Evolutionary conservation across 768 basidiomycete genomes (phyloP).

Genomic region (Mycena amicta): DNA sequence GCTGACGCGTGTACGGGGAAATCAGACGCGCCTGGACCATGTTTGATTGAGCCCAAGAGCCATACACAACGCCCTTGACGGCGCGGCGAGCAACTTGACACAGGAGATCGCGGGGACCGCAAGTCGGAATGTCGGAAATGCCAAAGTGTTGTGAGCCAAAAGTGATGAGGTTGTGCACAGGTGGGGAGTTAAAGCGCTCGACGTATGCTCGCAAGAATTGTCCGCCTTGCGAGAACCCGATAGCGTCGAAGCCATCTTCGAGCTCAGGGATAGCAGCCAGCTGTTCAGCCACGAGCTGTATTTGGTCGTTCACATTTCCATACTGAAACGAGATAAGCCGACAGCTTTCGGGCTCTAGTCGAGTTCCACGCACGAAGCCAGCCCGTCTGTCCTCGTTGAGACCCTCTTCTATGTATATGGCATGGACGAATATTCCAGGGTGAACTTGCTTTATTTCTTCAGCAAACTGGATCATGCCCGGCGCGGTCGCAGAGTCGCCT

Average conservation of each 20-base stretch:
- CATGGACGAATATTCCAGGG: constrained; percentile 78
- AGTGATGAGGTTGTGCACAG: constrained; percentile 79
- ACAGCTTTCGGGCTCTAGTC: neutral
- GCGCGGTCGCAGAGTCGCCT: constrained; percentile 77
- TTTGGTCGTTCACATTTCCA: constrained; percentile 74
- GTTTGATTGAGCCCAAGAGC: constrained; percentile 74
- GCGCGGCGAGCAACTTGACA: constrained; percentile 70
- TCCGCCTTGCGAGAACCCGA: constrained; percentile 88
- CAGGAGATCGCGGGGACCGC: constrained; percentile 63
- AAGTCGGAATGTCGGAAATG: constrained; percentile 72
- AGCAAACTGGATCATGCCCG: constrained; percentile 72
- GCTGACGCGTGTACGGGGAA: neutral
- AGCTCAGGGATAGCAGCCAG: constrained; percentile 67
- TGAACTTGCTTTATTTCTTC: constrained; percentile 60
- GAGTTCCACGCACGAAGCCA: constrained; percentile 65
- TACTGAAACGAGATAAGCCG: constrained; percentile 47
- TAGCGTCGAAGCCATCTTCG: constrained; percentile 74
- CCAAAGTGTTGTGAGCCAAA: constrained; percentile 92
- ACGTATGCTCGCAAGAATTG: constrained; percentile 88
- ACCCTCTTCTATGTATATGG: constrained; percentile 67
- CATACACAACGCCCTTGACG: constrained; percentile 66
- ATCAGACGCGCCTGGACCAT: constrained; percentile 68
- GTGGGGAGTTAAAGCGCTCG: constrained; percentile 73
- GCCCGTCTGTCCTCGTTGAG: constrained; percentile 65
- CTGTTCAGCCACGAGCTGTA: constrained; percentile 66